Conservation (phyloP, 805 yeast species). For the Cephaloascus albidus region DNA sequence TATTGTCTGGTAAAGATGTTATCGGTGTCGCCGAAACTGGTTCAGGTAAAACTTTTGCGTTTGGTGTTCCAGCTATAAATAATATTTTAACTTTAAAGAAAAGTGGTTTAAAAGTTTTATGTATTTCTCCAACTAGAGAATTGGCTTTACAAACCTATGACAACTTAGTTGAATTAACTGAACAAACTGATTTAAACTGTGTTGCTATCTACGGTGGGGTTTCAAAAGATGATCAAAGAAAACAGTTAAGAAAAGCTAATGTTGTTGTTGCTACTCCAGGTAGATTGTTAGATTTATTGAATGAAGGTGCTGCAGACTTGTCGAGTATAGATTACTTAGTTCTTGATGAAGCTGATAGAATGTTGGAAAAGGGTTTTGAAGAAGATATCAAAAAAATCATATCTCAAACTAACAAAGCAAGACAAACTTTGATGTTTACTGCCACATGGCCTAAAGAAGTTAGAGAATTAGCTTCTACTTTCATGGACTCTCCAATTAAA, state of each 20-base stretch:
- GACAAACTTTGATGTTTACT: slow-evolving; percentile 97
- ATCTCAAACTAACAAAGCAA: slow-evolving; percentile 41
- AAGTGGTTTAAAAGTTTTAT: slow-evolving; percentile 62
- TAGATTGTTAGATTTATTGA: slow-evolving; percentile 79
- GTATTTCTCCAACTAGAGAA: slow-evolving; percentile 95
- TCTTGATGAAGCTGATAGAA: slow-evolving; percentile 96
- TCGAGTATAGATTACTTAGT: slow-evolving; percentile 67
- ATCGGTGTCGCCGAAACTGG: slow-evolving; percentile 99
- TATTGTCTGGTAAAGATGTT: slow-evolving; percentile 72
- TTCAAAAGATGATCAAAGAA: slow-evolving; percentile 85
- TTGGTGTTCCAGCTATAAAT: slow-evolving; percentile 94
- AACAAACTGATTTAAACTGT: slow-evolving; percentile 52
- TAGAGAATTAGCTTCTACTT: slow-evolving; percentile 79
- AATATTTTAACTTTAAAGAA: slow-evolving; percentile 39
- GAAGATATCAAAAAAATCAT: slow-evolving; percentile 87
- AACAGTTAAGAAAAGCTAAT: slow-evolving; percentile 53
- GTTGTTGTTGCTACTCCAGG: slow-evolving; percentile 98
- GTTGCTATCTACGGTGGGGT: slow-evolving; percentile 97
- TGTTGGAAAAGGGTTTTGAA: slow-evolving; percentile 97
- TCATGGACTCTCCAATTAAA: slow-evolving; percentile 80
- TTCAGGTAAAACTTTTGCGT: slow-evolving; percentile 95
- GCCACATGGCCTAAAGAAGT: slow-evolving; percentile 99
- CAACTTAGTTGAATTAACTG: slow-evolving; percentile 60
- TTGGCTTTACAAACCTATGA: slow-evolving; percentile 91
- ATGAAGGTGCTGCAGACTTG: slow-evolving; percentile 77